These are phyloP conservation scores for Rickenella mellea DNA, from an alignment of 768 basidiomycete genomes.

Conservation along the genomic window DNA sequence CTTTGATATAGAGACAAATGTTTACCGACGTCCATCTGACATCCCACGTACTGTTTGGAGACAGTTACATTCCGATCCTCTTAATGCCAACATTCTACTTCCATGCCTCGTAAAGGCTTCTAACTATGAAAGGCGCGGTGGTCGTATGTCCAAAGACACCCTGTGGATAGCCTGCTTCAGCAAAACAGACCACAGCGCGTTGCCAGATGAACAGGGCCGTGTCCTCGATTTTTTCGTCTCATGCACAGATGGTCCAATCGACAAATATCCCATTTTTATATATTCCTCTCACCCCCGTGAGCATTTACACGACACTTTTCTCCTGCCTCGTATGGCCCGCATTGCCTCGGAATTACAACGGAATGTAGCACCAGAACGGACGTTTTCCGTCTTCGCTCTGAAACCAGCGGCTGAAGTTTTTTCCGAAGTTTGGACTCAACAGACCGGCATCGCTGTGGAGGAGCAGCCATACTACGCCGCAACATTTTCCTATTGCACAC, in stretches of 20 bases:
- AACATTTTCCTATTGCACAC: constrained; percentile 46
- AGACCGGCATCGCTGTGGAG: constrained; percentile 31
- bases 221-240: constrained; percentile 45
- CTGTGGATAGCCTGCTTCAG: constrained; percentile 27
- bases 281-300: constrained; percentile 19
- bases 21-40: not conserved
- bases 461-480: constrained; percentile 42
- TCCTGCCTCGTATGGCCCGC: constrained; percentile 29
- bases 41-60: constrained; percentile 29
- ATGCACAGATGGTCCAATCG: constrained; percentile 45
- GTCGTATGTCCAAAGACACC: not conserved
- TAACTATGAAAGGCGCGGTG: constrained; percentile 3
- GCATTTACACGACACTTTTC: constrained; percentile 24
- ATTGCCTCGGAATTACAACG: constrained; percentile 32
- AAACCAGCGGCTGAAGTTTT: constrained; percentile 38
- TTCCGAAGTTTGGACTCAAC: constrained; percentile 34
- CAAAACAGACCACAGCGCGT: constrained; percentile 2
- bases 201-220: not conserved
- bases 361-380: constrained; percentile 27
- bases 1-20: too few relatives aligned
- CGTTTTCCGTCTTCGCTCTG: constrained; percentile 61
- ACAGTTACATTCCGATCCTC: constrained; percentile 25
- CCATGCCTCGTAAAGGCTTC: constrained; percentile 26
- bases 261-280: constrained; percentile 60
- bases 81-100: constrained; percentile 32